Conservation (phyloP, 1,284 basidiomycete genomes). For the Kalmanozyma brasiliensis region DNA sequence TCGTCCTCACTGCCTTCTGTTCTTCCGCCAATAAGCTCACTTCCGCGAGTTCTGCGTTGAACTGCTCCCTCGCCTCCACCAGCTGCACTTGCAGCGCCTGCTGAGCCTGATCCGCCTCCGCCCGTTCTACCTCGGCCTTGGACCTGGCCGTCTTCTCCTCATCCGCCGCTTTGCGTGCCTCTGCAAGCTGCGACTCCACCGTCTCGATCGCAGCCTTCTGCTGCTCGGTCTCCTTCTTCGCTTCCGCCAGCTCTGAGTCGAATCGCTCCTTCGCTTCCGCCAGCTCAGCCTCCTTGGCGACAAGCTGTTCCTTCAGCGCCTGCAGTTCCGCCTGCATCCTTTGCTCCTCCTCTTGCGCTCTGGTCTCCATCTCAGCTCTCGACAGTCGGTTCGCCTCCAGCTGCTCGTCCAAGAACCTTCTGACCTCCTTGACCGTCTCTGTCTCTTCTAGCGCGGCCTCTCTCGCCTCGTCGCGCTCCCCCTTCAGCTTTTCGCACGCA, state of each 20-base stretch:
- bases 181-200: no score
- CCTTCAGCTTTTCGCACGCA: constrained; percentile 40
- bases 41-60: no score
- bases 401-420: constrained; percentile 28
- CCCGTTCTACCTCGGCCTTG: no score
- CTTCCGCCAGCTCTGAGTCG: constrained; percentile 21
- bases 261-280: constrained; percentile 14
- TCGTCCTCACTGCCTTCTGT: constrained; percentile 1
- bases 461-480: constrained; percentile 51
- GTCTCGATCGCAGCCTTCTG: constrained; percentile 9
- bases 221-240: constrained; percentile 6
- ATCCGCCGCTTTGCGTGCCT: no score
- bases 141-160: no score
- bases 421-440: constrained; percentile 41
- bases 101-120: no score
- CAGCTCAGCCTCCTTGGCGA: constrained; percentile 22
- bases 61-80: no score
- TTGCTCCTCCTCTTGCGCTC: constrained; percentile 28
- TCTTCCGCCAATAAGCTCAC: no score
- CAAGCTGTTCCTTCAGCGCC: constrained; percentile 25
- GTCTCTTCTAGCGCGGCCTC: constrained; percentile 40
- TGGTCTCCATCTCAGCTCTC: constrained; percentile 42
- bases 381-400: constrained; percentile 48
- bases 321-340: constrained; percentile 35
- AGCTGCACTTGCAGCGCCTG: no score